Evolutionary conservation across 306 rosid genomes (phyloP).

Genomic region (Malus sieversii): DNA sequence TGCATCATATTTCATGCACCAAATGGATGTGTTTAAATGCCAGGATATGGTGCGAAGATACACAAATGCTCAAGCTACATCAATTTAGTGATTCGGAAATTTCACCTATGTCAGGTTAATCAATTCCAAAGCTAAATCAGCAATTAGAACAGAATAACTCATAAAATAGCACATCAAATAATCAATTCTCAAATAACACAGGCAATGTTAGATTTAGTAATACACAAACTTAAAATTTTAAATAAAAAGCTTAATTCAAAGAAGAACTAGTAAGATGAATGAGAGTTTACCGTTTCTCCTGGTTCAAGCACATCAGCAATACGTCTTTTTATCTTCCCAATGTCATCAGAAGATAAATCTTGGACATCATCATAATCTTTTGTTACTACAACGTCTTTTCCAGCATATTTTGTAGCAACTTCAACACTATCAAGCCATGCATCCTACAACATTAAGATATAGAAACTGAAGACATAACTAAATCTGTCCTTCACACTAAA

Average conservation of each 20-base stretch:
- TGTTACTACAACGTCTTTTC: constrained; percentile 24
- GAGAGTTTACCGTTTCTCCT: constrained; percentile 54
- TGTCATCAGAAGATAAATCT: constrained; percentile 2
- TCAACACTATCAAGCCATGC: constrained; percentile 18
- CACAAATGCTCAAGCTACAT: no score
- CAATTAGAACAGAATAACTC: no score
- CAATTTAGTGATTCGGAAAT: no score
- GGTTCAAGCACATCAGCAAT: constrained; percentile 72
- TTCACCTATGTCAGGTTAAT: no score
- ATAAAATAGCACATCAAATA: no score
- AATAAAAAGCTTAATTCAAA: background rate
- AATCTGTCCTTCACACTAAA: no score
- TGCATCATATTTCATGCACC: no score
- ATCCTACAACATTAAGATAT: constrained; percentile 28
- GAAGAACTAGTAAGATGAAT: background rate
- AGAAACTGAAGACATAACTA: background rate
- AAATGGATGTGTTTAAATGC: no score
- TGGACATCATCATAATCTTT: constrained; percentile 11
- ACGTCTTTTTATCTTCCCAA: constrained; percentile 75
- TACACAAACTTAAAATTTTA: background rate
- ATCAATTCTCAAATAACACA: background rate
- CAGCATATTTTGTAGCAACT: constrained; percentile 47
- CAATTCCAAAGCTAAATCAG: no score
- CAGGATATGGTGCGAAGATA: no score
- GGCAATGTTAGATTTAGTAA: background rate